These are phyloP conservation scores for Monilinia aucupariae DNA, from an alignment of 2,329 filamentous ascomycete species.

Conservation along the genomic window DNA sequence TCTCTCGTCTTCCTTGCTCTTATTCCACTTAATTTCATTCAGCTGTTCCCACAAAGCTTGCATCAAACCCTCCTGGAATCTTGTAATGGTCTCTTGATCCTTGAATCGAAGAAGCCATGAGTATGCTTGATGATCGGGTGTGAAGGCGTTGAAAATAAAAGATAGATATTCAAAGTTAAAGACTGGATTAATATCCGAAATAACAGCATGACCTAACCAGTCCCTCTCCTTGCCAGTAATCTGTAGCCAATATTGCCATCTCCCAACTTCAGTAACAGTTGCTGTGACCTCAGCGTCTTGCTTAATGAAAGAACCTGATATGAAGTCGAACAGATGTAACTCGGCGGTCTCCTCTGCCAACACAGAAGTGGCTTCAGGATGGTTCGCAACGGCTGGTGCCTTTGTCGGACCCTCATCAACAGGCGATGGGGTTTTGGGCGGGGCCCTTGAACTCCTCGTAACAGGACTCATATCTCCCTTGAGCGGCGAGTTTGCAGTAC, in stretches of 20 bases:
- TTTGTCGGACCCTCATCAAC: conserved; percentile 46
- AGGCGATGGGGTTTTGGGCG: conserved; percentile 21
- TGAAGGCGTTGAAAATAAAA: conserved; percentile 98
- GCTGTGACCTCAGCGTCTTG: conserved; percentile 58
- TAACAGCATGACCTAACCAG: conserved; percentile 80
- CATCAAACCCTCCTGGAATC: conserved; percentile 91
- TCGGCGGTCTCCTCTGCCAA: conserved; percentile 73
- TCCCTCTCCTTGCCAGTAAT: conserved; percentile 69
- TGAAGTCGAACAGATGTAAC: conserved; percentile 89
- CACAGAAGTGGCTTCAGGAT: conserved; percentile 65
- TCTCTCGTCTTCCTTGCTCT: conserved; percentile 84
- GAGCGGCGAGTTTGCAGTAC: conserved; percentile 42
- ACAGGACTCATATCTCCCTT: conserved; percentile 37
- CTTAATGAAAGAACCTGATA: conserved; percentile 71
- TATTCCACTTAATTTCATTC: conserved; percentile 90
- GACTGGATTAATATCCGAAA: conserved; percentile 91
- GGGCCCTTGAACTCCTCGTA: conserved; percentile 22
- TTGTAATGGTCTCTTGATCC: conserved; percentile 71
- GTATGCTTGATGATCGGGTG: conserved; percentile 79
- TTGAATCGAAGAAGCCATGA: conserved; percentile 95
- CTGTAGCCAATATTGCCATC: conserved; percentile 95
- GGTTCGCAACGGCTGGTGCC: conserved; percentile 53
- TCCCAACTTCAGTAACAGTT: conserved; percentile 77
- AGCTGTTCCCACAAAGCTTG: conserved; percentile 94
- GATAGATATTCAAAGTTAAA: conserved; percentile 99